Base-by-base conservation (phyloP, 352 stramenopile species). In the Globisporangium spiculum region DNA sequence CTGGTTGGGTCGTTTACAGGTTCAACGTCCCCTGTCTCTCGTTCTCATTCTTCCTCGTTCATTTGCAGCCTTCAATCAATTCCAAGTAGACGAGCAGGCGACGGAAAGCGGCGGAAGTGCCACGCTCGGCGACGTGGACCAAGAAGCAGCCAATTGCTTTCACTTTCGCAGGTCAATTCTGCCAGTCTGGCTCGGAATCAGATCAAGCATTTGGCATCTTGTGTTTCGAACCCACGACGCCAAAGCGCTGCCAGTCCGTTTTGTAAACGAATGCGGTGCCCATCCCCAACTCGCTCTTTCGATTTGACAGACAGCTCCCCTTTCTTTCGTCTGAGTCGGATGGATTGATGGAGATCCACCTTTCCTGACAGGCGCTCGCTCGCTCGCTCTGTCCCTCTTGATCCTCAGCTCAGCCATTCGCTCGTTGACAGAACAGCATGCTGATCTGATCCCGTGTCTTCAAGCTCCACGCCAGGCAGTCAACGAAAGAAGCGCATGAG, bases 11-110 rank as follows among this genome's bases (percentile, higher is more conserved):
- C 57, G 57, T 63, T 63, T 34, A 63, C 57, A 63, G 20, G 32
- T 63, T 63, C 57, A 63, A 63, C 57, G n/a, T 22, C 34, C 57
- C 32, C 56, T 32, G 57, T 50, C 57, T 59, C 27, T 41, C 14
- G 38, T n/a, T 48, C 38, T 20, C 36, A 16, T 44, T 12, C 12
- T 44, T 44, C 36, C 36, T 48, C 38, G 38, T 41, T n/a, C 52
- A 34, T 48, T 34, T 12, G 36, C 36, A 44, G 36, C 16, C 36
- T 44, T 44, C 36, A 44, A 34, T 24, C 50, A 57, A 12, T 8
- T 34, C 20, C 16, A n/a, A 41, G 54, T n/a, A 41, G 20, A 60
- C 27, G 26, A 48, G 38, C 14, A 48, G 38, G 18, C 38, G 38
- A 48, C 38, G 38, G 38, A 48, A 48, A 48, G 38, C 38, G 38